Percentiles rank a stretch among this genome's conserved stretches.
phyloP scores from a whole-genome alignment of 1,139 yeast genomes.

The Magnusiomyces tetraspermus region DNA sequence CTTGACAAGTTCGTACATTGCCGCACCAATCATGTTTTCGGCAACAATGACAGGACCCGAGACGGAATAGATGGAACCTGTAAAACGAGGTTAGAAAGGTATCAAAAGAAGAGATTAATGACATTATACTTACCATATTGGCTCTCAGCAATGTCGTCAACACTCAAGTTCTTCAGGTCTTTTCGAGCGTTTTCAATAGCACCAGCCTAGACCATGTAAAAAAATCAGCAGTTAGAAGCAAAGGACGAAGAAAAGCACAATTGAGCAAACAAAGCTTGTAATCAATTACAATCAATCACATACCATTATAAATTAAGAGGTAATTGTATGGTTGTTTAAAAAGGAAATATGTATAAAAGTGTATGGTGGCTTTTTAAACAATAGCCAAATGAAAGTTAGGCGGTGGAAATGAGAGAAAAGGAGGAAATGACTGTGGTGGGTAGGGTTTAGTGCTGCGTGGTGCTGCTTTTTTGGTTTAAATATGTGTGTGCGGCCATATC shows the following conservation, averaged over 20 bases:
- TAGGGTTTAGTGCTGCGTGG: constrained; percentile 75
- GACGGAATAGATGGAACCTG: constrained; percentile 64
- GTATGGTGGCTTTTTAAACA: too few relatives aligned
- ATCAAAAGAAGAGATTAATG: constrained; percentile 5
- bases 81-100: neutral
- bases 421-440: neutral
- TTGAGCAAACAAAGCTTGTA: too few relatives aligned
- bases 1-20: constrained; percentile 94
- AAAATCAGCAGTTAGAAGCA: too few relatives aligned
- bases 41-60: constrained; percentile 98
- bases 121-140: constrained; percentile 55
- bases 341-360: neutral
- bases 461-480: constrained; percentile 90
- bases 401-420: neutral
- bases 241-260: too few relatives aligned
- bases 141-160: constrained; percentile 66
- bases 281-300: too few relatives aligned
- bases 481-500: constrained; percentile 44
- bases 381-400: too few relatives aligned
- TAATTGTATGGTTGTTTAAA: neutral
- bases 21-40: constrained; percentile 97
- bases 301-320: neutral
- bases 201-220: constrained; percentile 84
- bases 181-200: constrained; percentile 96
- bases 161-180: constrained; percentile 74